phyloP scores from a whole-genome alignment of 2,329 filamentous ascomycete species.

The Parastagonospora avenae region DNA sequence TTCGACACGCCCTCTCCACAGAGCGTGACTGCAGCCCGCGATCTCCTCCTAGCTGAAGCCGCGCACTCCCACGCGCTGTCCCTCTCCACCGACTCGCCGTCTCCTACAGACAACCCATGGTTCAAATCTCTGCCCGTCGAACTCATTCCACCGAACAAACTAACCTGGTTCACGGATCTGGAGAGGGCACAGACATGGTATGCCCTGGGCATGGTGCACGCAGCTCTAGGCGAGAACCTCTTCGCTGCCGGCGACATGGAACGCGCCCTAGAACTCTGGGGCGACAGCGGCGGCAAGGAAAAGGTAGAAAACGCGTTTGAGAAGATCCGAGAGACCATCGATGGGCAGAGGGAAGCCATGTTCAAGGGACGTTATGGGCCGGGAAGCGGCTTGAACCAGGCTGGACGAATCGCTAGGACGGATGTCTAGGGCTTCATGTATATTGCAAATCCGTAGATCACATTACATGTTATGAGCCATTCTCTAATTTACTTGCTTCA shows the following conservation, averaged over 20 bases:
- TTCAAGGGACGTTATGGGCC: constrained; percentile 32
- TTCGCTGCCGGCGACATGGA: constrained; percentile 44
- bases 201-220: constrained; percentile 33
- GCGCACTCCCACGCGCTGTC: constrained; percentile 30
- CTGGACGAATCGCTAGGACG: constrained; percentile 21
- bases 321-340: constrained; percentile 33
- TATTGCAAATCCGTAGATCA: no score
- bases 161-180: constrained; percentile 30
- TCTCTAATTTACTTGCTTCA: constrained; percentile 27
- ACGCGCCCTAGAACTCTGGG: constrained; percentile 29
- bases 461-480: background rate
- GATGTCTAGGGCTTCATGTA: background rate
- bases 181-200: constrained; percentile 40
- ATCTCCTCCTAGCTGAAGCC: constrained; percentile 30
- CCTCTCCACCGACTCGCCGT: constrained; percentile 34
- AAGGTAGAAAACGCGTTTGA: constrained; percentile 32
- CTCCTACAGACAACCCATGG: constrained; percentile 35
- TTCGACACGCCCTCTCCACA: background rate
- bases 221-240: constrained; percentile 33
- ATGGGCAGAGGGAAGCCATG: constrained; percentile 31
- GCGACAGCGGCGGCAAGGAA: constrained; percentile 8
- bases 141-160: constrained; percentile 39
- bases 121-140: constrained; percentile 35
- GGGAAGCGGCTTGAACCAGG: constrained; percentile 27
- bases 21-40: constrained; percentile 17